A percentile compares a stretch with the other conserved stretches of the same genome.
Conservation (phyloP, 108 stramenopile genomes). For the Nitzschia sp. region DNA sequence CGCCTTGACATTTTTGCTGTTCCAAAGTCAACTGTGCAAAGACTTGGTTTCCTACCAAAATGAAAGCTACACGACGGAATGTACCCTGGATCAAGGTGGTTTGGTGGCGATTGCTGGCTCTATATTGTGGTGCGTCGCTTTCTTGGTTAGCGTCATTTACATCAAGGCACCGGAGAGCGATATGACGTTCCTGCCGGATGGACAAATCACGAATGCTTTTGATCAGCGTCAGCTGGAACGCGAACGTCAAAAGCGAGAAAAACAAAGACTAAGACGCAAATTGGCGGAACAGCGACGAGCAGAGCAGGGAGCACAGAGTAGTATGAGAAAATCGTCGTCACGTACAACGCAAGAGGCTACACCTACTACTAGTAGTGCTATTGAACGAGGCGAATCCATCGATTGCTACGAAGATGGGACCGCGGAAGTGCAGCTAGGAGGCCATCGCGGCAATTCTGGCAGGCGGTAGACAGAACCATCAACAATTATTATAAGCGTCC, state of each 20-base stretch:
- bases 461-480: too few relatives aligned
- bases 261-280: conserved; percentile 2
- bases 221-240: conserved; percentile 19
- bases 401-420: neutral
- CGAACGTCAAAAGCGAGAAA: conserved; percentile 15
- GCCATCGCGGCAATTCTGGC: neutral
- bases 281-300: neutral
- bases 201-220: conserved; percentile 32
- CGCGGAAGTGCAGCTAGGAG: neutral
- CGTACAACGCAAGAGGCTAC: too few relatives aligned
- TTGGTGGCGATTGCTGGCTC: conserved; percentile 29
- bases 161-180: conserved; percentile 32
- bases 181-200: conserved; percentile 17
- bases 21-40: conserved; percentile 16
- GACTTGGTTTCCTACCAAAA: conserved; percentile 33
- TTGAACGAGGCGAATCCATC: neutral
- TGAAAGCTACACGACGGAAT: conserved; percentile 24
- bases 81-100: conserved; percentile 44
- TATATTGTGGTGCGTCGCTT: conserved; percentile 39
- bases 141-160: conserved; percentile 36
- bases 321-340: neutral
- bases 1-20: conserved; percentile 29
- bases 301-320: neutral
- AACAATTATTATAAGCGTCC: too few relatives aligned
- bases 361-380: too few relatives aligned